These are phyloP conservation scores for Sphagnurus paluster DNA, from an alignment of 1,284 basidiomycete genomes.

Conservation along the genomic window DNA sequence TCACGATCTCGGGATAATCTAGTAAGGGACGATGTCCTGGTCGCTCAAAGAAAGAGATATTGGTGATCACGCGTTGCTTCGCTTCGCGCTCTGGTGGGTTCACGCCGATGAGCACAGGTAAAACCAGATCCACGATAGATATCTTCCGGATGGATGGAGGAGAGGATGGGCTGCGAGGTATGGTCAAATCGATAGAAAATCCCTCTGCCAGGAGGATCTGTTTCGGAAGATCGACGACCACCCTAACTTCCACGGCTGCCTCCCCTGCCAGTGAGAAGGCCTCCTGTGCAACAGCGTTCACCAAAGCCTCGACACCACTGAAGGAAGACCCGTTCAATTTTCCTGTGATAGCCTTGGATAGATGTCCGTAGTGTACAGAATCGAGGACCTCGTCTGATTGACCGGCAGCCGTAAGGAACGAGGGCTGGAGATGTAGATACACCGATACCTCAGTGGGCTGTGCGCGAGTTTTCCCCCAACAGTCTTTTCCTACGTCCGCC, in stretches of 20 bases:
- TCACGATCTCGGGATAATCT: slow-evolving; percentile 36
- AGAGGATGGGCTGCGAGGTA: slow-evolving; percentile 3
- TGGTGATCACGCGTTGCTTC: slow-evolving; percentile 47
- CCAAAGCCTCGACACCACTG: slow-evolving; percentile 29
- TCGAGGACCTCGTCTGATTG: slow-evolving; percentile 45
- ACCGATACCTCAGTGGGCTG: slow-evolving; percentile 47
- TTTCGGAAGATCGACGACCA: slow-evolving; percentile 40
- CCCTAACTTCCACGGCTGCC: slow-evolving; percentile 32
- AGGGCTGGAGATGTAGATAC: slow-evolving; percentile 38
- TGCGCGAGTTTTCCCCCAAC: slow-evolving; percentile 43
- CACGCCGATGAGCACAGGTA: slow-evolving; percentile 51
- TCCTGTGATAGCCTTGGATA: slow-evolving; percentile 39
- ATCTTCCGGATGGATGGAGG: slow-evolving; percentile 26
- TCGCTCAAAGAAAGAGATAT: slow-evolving; percentile 38
- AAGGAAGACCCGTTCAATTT: slow-evolving; percentile 29
- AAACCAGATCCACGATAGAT: slow-evolving; percentile 34
- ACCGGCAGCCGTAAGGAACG: slow-evolving; percentile 38
- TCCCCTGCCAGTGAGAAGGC: slow-evolving; percentile 33
- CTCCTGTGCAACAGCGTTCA: slow-evolving; percentile 31
- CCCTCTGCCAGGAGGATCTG: slow-evolving; percentile 40
- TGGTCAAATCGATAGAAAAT: slow-evolving; percentile 31
- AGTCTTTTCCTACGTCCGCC: slow-evolving; percentile 43
- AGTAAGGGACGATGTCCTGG: slow-evolving; percentile 10
- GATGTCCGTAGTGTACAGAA: slow-evolving; percentile 51
- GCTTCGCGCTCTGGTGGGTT: slow-evolving; percentile 51